A percentile compares a stretch with the other conserved stretches of the same genome.
phyloP scores from a whole-genome alignment of 768 basidiomycete species.

The Hysterangium stoloniferum region DNA sequence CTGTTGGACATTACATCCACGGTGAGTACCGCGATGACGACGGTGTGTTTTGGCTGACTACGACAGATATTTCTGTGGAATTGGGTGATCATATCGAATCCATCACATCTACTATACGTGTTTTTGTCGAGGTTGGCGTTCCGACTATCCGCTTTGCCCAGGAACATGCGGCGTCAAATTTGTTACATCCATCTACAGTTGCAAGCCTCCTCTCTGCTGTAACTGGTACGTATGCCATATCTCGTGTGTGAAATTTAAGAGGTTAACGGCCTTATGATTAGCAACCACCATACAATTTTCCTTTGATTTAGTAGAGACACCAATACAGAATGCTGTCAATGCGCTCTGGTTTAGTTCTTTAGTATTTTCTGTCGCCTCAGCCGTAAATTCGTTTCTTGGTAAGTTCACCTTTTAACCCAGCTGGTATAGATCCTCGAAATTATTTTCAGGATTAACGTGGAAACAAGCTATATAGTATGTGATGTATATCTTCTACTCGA shows the following conservation, averaged over 20 bases:
- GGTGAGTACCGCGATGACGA: slow-evolving; percentile 18
- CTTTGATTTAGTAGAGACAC: slow-evolving; percentile 33
- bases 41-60: slow-evolving; percentile 34
- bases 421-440: not conserved
- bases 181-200: slow-evolving; percentile 68
- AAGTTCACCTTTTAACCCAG: not conserved
- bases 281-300: slow-evolving; percentile 50
- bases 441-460: slow-evolving; percentile 51
- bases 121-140: slow-evolving; percentile 65
- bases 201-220: slow-evolving; percentile 73
- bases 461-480: slow-evolving; percentile 78
- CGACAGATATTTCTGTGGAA: slow-evolving; percentile 38
- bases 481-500: slow-evolving; percentile 4
- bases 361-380: slow-evolving; percentile 69
- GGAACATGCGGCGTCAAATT: slow-evolving; percentile 58
- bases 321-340: slow-evolving; percentile 48
- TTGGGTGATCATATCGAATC: slow-evolving; percentile 58
- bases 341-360: slow-evolving; percentile 67
- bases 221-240: slow-evolving; percentile 43
- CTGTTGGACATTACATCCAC: slow-evolving; percentile 67
- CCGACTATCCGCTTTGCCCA: slow-evolving; percentile 71
- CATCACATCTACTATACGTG: slow-evolving; percentile 54
- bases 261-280: not conserved
- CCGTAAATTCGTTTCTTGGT: slow-evolving; percentile 60
- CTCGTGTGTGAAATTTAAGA: not conserved